phyloP scores from a whole-genome alignment of 352 stramenopile species.

The Pythium graminicola region DNA sequence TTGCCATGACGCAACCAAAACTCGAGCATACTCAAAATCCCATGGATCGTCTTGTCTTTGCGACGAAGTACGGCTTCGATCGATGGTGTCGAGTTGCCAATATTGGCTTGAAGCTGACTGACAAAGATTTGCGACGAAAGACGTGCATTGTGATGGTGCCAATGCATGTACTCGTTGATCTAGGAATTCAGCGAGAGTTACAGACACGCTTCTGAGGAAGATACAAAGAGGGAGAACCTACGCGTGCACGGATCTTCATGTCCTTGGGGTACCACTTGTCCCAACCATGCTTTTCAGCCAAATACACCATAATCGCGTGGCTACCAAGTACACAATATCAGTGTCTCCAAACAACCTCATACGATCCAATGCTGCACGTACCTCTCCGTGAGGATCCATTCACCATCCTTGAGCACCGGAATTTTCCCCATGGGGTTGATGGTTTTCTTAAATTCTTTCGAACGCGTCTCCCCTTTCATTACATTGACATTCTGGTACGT shows the following conservation, averaged over 20 bases:
- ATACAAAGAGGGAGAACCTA: neutral
- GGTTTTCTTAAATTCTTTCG: slow-evolving; percentile 36
- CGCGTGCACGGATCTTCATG: slow-evolving; percentile 28
- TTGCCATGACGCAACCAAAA: slow-evolving; percentile 61
- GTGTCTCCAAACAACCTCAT: neutral
- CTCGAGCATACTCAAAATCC: slow-evolving; percentile 59
- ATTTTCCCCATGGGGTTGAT: slow-evolving; percentile 55
- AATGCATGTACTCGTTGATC: slow-evolving; percentile 79
- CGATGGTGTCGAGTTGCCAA: slow-evolving; percentile 35
- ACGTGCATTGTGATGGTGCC: slow-evolving; percentile 69
- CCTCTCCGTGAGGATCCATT: slow-evolving; percentile 45
- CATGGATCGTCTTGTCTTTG: slow-evolving; percentile 47
- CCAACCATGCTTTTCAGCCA: slow-evolving; percentile 49
- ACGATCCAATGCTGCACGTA: neutral
- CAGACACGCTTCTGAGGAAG: neutral
- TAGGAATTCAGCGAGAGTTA: slow-evolving; percentile 12
- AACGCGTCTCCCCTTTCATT: slow-evolving; percentile 43
- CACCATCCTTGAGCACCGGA: slow-evolving; percentile 42
- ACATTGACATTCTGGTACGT: slow-evolving; percentile 51
- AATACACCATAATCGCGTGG: slow-evolving; percentile 43
- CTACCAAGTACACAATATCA: slow-evolving; percentile 6
- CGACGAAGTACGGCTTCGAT: slow-evolving; percentile 43
- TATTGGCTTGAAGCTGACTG: slow-evolving; percentile 52
- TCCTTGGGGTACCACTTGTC: slow-evolving; percentile 44
- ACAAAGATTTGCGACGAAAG: slow-evolving; percentile 57